These are phyloP conservation scores for Meira nashicola DNA, from an alignment of 1,284 basidiomycete species.

Conservation along the genomic window DNA sequence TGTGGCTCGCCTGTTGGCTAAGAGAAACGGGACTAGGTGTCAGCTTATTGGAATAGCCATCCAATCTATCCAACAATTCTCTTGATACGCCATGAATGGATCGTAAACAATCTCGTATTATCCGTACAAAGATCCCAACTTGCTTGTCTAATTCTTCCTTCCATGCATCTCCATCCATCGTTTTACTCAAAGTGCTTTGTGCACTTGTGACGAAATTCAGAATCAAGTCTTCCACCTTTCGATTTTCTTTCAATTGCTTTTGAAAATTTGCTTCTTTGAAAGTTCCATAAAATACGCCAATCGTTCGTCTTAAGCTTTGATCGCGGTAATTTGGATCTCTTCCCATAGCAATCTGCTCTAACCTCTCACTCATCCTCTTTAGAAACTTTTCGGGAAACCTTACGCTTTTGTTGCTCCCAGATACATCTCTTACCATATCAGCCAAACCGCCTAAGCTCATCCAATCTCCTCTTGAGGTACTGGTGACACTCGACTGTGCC, in stretches of 20 bases:
- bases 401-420: conserved; percentile 26
- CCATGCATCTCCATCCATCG: conserved; percentile 68
- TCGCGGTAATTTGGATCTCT: conserved; percentile 41
- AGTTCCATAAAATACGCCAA: conserved; percentile 48
- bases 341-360: conserved; percentile 48
- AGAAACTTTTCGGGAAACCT: conserved; percentile 50
- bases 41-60: conserved; percentile 75
- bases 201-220: conserved; percentile 86
- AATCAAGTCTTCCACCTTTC: conserved; percentile 95
- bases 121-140: conserved; percentile 76
- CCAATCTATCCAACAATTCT: conserved; percentile 73
- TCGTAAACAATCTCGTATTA: conserved; percentile 72
- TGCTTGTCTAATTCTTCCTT: conserved; percentile 86
- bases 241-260: conserved; percentile 75
- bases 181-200: conserved; percentile 59
- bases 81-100: conserved; percentile 57
- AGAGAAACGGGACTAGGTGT: conserved; percentile 55
- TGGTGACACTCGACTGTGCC: not conserved
- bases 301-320: conserved; percentile 40
- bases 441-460: conserved; percentile 36
- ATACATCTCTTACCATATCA: conserved; percentile 38
- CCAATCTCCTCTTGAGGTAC: conserved; percentile 26
- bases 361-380: conserved; percentile 40
- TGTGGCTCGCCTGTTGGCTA: conserved; percentile 4
- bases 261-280: conserved; percentile 41